These are phyloP conservation scores for Saturnispora zaruensis DNA, from an alignment of 805 yeast genomes.

Conservation along the genomic window DNA sequence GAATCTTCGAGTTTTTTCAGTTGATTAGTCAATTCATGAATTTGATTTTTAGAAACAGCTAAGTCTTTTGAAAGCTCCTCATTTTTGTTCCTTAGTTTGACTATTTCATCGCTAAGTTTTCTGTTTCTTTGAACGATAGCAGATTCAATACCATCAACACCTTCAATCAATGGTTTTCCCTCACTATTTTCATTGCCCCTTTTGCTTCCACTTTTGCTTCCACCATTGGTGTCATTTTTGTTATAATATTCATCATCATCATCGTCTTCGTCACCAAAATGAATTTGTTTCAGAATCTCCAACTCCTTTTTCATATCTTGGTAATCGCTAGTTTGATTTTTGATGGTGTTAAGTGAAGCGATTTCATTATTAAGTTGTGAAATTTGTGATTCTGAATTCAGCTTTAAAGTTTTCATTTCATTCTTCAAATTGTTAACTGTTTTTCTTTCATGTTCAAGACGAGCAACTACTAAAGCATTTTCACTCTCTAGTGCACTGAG, in stretches of 20 bases:
- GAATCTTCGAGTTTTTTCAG: slow-evolving; percentile 41
- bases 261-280: slow-evolving; percentile 46
- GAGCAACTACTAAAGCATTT: slow-evolving; percentile 53
- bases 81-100: slow-evolving; percentile 53
- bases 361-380: slow-evolving; percentile 43
- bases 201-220: slow-evolving; percentile 23
- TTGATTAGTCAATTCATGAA: slow-evolving; percentile 31
- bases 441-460: slow-evolving; percentile 43
- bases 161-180: slow-evolving; percentile 22
- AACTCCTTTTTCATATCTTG: slow-evolving; percentile 75
- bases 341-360: slow-evolving; percentile 38
- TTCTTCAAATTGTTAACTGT: slow-evolving; percentile 19
- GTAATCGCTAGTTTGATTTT: slow-evolving; percentile 55
- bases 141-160: slow-evolving; percentile 36
- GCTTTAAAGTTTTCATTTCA: slow-evolving; percentile 27
- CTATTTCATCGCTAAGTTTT: slow-evolving; percentile 60
- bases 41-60: slow-evolving; percentile 31
- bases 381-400: slow-evolving; percentile 37
- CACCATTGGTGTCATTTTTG: slow-evolving; percentile 30
- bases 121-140: slow-evolving; percentile 59
- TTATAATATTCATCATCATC: slow-evolving; percentile 27
- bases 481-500: slow-evolving; percentile 57
- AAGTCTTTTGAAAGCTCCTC: slow-evolving; percentile 37
- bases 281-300: slow-evolving; percentile 60
- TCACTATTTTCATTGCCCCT: slow-evolving; percentile 12